These are phyloP conservation scores for Papilionanthe hybrid DNA, from an alignment of 116 monocot genomes.

Conservation along the genomic window DNA sequence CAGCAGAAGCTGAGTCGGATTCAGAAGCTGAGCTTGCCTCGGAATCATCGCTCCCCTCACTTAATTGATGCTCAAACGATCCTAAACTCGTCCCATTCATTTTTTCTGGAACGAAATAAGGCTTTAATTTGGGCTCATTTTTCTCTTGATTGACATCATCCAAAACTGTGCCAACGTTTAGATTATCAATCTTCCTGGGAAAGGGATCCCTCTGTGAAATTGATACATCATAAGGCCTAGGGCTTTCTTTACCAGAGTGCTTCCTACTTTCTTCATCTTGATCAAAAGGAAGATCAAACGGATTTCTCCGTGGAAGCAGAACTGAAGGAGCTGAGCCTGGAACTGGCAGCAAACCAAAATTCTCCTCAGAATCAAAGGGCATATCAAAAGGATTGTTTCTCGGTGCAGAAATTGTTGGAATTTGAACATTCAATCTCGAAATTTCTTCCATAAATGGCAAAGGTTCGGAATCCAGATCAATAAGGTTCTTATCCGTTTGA, in stretches of 20 bases:
- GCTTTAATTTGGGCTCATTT: conserved; percentile 14
- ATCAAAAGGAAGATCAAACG: conserved; percentile 64
- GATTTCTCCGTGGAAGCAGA: conserved; percentile 50
- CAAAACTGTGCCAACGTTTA: conserved; percentile 12
- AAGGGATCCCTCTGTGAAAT: conserved; percentile 22
- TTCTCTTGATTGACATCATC: conserved; percentile 16
- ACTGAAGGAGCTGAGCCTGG: conserved; percentile 91
- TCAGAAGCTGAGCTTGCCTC: conserved; percentile 9
- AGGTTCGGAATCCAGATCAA: conserved; percentile 38
- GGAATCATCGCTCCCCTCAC: conserved; percentile 18
- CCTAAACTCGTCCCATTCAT: neutral
- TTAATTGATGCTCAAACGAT: conserved; percentile 15
- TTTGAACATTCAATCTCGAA: conserved; percentile 37
- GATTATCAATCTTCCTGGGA: conserved; percentile 29
- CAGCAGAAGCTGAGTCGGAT: conserved; percentile 15
- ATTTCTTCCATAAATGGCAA: conserved; percentile 21
- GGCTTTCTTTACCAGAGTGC: conserved; percentile 8
- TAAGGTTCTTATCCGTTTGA: conserved; percentile 41
- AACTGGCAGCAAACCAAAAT: conserved; percentile 21
- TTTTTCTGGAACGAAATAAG: conserved; percentile 16
- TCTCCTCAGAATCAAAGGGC: conserved; percentile 44
- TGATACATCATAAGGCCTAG: conserved; percentile 15
- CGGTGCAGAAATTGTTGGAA: conserved; percentile 39
- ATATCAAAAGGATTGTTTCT: conserved; percentile 72
- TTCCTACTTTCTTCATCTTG: conserved; percentile 14